Percentiles rank a stretch among this genome's conserved stretches.
Conservation (phyloP, 78 protist genomes). For the Cavenderia fasciculata region DNA sequence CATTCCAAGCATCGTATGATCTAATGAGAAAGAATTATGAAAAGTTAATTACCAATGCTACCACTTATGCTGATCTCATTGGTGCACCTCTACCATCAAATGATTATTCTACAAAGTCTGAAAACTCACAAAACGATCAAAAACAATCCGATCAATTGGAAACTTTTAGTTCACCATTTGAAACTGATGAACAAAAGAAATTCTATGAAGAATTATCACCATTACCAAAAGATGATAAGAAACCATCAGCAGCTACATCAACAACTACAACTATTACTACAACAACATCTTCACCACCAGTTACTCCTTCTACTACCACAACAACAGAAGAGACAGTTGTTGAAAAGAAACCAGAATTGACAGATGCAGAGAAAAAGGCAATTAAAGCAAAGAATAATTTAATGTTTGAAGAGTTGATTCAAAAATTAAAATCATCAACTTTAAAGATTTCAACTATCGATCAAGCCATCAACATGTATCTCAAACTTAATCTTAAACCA, state of each 20-base stretch:
- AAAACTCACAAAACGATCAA: slow-evolving; percentile 2
- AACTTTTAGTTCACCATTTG: slow-evolving; percentile 55
- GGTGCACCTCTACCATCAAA: slow-evolving; percentile 65
- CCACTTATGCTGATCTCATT: slow-evolving; percentile 55
- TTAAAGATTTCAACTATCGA: slow-evolving; percentile 10
- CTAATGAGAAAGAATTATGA: slow-evolving; percentile 69
- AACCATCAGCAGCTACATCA: background rate
- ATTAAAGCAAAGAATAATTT: slow-evolving; percentile 16
- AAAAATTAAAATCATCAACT: background rate
- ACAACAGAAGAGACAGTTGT: background rate
- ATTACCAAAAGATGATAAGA: background rate
- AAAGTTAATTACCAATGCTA: slow-evolving; percentile 45
- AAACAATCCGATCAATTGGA: slow-evolving; percentile 62
- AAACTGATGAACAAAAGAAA: slow-evolving; percentile 50
- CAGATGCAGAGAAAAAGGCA: background rate
- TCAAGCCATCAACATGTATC: background rate
- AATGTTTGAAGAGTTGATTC: slow-evolving; percentile 26
- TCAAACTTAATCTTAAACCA: background rate
- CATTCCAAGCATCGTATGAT: slow-evolving; percentile 15
- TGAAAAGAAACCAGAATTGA: background rate
- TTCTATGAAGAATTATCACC: slow-evolving; percentile 32
- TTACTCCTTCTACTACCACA: background rate
- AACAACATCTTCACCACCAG: background rate
- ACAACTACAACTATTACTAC: background rate
- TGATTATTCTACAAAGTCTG: slow-evolving; percentile 47